Evolutionary conservation across 176 grass and related monocot species (phyloP), one percentile per base, ranked within the genome.

Genomic region (Oryza rufipogon): DNA sequence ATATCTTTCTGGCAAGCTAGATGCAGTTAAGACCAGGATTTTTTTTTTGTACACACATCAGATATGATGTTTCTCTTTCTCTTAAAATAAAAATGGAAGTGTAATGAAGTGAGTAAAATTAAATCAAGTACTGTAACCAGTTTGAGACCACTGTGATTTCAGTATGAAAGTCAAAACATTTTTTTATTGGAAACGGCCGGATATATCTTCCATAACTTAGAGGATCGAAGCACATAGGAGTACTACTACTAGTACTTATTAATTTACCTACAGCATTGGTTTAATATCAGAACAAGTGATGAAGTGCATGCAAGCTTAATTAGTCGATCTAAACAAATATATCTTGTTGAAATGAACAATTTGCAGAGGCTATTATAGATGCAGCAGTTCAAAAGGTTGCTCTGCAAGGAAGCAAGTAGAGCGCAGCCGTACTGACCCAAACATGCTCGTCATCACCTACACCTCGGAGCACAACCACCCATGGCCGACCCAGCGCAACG

Each of bases 381-480:
- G 96, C 85, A 98, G 96, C 73, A 98, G 96, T 81, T 98, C 96
- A 22, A 98, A 98, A 77, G 93, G 96, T 33, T 98, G 96, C 75
- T 95, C 96, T 6, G 96, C 96, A 44, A 72, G 96, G 83, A 98
- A 98, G 85, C 96, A 98, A 90, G 96, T 98, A 15, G 96, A 98
- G 83, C 96, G 96, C 48, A 93, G 93, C n/a, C 85, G 96, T 74
- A 95, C 81, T 0, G 96, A 98, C 45, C 96, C 96, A 67, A 98
- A 89, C 77, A 95, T 98, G 96, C 85, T 98, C 2, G 93, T 98
- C 70, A 94, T 98, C 87, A 98, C 96, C 74, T 98, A 98, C 83
- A 95, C 93, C 79, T 98, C 93, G 11, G 96, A 98, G 85, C 96
- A 98, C 87, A 98, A 98, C 75, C 96, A 98, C 80, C 96, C 96